phyloP scores from a whole-genome alignment of 139 green algal genomes.

The Chlamydomonas sp. region DNA sequence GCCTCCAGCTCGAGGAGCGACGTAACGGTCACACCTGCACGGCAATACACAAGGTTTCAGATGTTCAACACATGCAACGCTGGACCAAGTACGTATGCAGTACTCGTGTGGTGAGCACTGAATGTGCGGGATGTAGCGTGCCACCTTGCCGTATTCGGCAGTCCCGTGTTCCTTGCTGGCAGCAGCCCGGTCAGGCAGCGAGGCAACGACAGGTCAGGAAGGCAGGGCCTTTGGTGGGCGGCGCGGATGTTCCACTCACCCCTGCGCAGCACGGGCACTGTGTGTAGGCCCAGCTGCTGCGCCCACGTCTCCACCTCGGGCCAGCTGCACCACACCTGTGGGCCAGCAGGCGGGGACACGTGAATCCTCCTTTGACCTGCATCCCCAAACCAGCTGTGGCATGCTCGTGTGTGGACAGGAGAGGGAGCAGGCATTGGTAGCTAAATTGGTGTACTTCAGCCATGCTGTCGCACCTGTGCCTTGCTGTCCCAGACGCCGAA shows the following conservation, averaged over 20 bases:
- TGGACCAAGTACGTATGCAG: neutral
- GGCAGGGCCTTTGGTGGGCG: neutral
- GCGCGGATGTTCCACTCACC: neutral
- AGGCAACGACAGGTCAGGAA: neutral
- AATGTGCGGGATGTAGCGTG: neutral
- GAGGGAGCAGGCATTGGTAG: neutral
- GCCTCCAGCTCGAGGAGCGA: neutral
- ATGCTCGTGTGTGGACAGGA: neutral
- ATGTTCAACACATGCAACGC: neutral
- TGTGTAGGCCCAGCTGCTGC: neutral
- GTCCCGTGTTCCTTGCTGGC: neutral
- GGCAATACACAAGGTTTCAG: neutral
- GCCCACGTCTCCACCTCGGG: neutral
- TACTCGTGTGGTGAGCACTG: neutral
- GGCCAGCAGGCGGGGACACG: neutral
- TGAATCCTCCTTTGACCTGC: neutral
- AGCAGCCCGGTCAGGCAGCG: too few relatives aligned
- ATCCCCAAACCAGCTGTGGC: neutral
- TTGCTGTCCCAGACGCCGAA: constrained; percentile 24
- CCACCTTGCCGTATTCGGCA: neutral
- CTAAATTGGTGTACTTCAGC: neutral
- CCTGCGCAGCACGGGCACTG: neutral
- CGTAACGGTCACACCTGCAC: neutral
- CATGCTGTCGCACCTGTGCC: neutral
- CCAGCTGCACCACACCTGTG: neutral